A percentile compares a stretch with the other conserved stretches of the same genome.
Evolutionary conservation across 2,329 filamentous ascomycete genomes (phyloP).

Genomic region (Fulvia fulva): DNA sequence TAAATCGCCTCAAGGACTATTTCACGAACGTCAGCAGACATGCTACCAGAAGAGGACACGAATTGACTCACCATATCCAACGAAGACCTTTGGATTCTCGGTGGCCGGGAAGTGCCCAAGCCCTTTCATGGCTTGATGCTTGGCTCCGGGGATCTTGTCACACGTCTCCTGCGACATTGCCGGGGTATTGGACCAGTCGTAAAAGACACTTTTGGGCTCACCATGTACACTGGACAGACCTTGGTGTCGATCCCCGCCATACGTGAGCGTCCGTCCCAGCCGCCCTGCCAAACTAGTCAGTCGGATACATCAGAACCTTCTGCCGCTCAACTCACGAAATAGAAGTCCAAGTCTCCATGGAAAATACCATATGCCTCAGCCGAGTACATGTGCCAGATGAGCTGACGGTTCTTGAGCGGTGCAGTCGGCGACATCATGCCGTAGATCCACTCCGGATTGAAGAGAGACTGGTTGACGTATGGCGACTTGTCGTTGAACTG

Average conservation of each 20-base stretch:
- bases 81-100: conserved; percentile 36
- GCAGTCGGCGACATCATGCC: conserved; percentile 48
- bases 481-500: conserved; percentile 44
- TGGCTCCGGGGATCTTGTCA: conserved; percentile 45
- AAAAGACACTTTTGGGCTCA: conserved; percentile 50
- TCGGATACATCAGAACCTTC: neutral
- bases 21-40: neutral
- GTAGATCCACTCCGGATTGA: conserved; percentile 45
- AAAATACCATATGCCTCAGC: conserved; percentile 51
- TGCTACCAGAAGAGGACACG: neutral
- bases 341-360: conserved; percentile 51
- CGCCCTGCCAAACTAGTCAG: conserved; percentile 15
- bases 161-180: conserved; percentile 46
- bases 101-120: conserved; percentile 49
- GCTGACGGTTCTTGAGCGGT: conserved; percentile 43
- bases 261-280: conserved; percentile 47
- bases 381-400: conserved; percentile 50
- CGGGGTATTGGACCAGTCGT: conserved; percentile 48
- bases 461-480: conserved; percentile 46
- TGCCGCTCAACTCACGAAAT: conserved; percentile 45
- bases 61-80: conserved; percentile 27
- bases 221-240: conserved; percentile 49
- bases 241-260: conserved; percentile 43
- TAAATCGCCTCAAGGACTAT: conserved; percentile 32
- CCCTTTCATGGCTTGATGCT: conserved; percentile 44